Base-by-base conservation (phyloP, 441 rosid genomes). In the Breynia disticha region DNA sequence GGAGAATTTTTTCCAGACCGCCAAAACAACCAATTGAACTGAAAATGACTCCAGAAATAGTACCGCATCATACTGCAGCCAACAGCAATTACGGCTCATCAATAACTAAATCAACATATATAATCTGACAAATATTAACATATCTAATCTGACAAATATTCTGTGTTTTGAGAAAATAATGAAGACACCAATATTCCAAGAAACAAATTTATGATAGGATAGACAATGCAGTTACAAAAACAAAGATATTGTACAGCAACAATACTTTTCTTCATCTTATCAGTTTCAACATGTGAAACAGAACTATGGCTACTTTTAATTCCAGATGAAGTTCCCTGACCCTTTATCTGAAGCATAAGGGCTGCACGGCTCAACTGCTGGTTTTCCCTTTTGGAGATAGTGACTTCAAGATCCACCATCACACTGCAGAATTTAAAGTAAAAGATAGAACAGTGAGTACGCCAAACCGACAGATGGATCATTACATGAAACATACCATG, bases 11-110 rank as follows among this genome's bases (percentile, higher is more conserved):
- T 64, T 84, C 90, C 94, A 87, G 45, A 73, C 55, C 60, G 96
- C 94, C 69, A 82, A 75, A 63, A 81, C 76, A 43, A 82, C 64
- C 19, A 84, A 83, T n/a, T 81, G 80, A 60, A 87, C 72, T 24
- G 88, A 79, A 72, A 87, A 78, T 61, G 88, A 81, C 65, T 87
- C 90, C 57, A 70, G 69, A 57, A 64, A 57, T 5, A 67, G 68
- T 58, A 76, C 90, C 75, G 82, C 78, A 64, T 74, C 59, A 21
- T 62, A 74, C 96, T 87, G 90, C 60, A 63, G 50, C 60, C 45
- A 66, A 64, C 19, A 48, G 64, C 59, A 55, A 50, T 37, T 55
- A 60, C 24, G 37, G 47, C 28, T 52, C 38, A 28, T 5, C 35
- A 28, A 28, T 28, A 28, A 28, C 35, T 28, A 28, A 28, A 28